Evolutionary conservation across 176 grass and related monocot genomes (phyloP), one percentile per base, ranked within the genome.

Genomic region (Sorghum bicolor): DNA sequence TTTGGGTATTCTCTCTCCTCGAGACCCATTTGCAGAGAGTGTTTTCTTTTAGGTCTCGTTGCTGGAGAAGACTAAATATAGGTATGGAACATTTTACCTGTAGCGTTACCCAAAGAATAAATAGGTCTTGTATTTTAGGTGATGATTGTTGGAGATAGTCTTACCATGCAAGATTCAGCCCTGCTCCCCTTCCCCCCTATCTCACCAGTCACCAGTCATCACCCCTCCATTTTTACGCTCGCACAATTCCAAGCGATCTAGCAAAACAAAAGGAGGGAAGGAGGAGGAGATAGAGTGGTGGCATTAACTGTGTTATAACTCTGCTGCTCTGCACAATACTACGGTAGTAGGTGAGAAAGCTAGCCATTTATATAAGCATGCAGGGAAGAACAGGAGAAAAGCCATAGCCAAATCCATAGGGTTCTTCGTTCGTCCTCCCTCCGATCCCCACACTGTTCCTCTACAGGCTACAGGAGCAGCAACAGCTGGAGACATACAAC

Each of bases 221-320:
- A 58, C 50, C 10, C 36, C 37, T 47, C 80, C 66, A 41, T 60
- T 72, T 82, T 61, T 70, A 78, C 74, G 64, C 78, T 50, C 40
- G 37, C 41, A 79, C 88, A 60, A 75, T 76, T 87, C 80, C 84
- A 70, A 90, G 31, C 80, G 62, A 72, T 47, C 24, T 41, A 84
- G 80, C 80, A 84, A 87, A 90, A 75, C 89, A 90, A 87, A 84
- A 53, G 48, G 84, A 84, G 43, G 48, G 84, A 76, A 84, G 74
- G 71, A 85, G 32, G 57, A 11, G 3, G 2, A 41, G 36, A 10
- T 14, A 10, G 74, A 40, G 68, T 33, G 80, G 31, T 80, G 69
- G 61, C 61, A 63, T 50, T 50, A 80, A 90, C 58, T 83, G 70
- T 77, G 78, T 29, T 75, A 62, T 81, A 41, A 81, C 85, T 65